Conservation (phyloP, 345 rosid species). For the Ailanthus altissimus region DNA sequence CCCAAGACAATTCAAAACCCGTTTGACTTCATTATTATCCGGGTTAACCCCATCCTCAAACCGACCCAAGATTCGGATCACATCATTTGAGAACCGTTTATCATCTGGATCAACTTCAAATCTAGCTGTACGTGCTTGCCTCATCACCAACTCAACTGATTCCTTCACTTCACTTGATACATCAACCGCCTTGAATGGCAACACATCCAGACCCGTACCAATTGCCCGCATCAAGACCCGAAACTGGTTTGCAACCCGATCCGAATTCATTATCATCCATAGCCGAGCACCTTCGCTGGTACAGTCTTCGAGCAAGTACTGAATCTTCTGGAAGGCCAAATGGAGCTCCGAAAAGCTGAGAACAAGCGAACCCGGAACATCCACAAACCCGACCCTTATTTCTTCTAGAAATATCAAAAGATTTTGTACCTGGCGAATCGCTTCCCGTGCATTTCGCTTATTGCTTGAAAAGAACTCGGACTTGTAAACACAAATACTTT, state of each 20-base stretch:
- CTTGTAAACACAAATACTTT: constrained; percentile 43
- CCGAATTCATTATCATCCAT: constrained; percentile 63
- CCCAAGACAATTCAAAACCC: constrained; percentile 53
- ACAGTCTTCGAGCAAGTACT: constrained; percentile 61
- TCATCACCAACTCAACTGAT: constrained; percentile 41
- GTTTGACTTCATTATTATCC: constrained; percentile 29
- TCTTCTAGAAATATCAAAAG: constrained; percentile 55
- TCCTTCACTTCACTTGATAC: constrained; percentile 57
- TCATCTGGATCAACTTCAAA: constrained; percentile 50
- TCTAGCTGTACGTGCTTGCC: constrained; percentile 54
- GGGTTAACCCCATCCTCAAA: constrained; percentile 55
- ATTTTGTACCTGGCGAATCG: constrained; percentile 53
- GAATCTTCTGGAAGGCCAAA: constrained; percentile 59
- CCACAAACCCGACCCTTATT: constrained; percentile 29
- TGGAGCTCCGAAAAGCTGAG: constrained; percentile 73
- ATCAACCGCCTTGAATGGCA: constrained; percentile 45
- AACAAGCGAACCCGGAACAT: constrained; percentile 34
- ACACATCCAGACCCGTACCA: constrained; percentile 56
- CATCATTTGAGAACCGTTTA: constrained; percentile 32
- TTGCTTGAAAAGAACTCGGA: constrained; percentile 45
- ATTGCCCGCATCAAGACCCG: constrained; percentile 48
- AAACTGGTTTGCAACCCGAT: constrained; percentile 52
- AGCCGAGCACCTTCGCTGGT: constrained; percentile 55
- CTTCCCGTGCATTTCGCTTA: constrained; percentile 44
- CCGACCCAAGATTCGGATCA: constrained; percentile 41